These are phyloP conservation scores for Suillus weaverae DNA, from an alignment of 768 basidiomycete genomes.

Conservation along the genomic window DNA sequence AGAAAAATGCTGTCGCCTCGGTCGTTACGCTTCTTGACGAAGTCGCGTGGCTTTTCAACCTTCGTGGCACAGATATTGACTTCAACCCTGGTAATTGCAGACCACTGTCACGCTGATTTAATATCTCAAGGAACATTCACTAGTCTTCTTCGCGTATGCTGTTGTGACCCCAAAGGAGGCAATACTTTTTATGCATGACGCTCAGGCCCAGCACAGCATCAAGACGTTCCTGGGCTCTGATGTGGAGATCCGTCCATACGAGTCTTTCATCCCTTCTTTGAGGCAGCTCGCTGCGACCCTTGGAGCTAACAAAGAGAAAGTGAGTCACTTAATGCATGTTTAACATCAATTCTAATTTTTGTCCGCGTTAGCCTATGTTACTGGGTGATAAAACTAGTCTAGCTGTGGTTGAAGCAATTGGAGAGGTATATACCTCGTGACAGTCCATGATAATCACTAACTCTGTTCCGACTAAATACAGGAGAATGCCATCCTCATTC, in stretches of 20 bases:
- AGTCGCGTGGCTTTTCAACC: slow-evolving; percentile 91
- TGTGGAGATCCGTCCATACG: slow-evolving; percentile 72
- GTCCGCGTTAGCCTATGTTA: slow-evolving; percentile 59
- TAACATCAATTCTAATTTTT: background rate
- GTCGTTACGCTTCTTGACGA: slow-evolving; percentile 92
- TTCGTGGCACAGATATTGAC: slow-evolving; percentile 89
- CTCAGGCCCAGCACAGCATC: slow-evolving; percentile 44
- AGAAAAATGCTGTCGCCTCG: slow-evolving; percentile 55
- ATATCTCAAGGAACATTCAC: background rate
- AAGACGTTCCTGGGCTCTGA: slow-evolving; percentile 50
- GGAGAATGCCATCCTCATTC: slow-evolving; percentile 59
- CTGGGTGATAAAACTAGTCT: slow-evolving; percentile 77
- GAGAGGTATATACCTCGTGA: slow-evolving; percentile 44
- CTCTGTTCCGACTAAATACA: slow-evolving; percentile 21
- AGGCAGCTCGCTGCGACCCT: slow-evolving; percentile 44
- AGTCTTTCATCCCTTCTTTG: slow-evolving; percentile 64
- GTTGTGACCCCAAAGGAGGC: slow-evolving; percentile 62
- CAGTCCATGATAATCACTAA: background rate
- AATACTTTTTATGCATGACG: slow-evolving; percentile 66
- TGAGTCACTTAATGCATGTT: slow-evolving; percentile 27
- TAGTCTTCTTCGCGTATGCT: slow-evolving; percentile 93
- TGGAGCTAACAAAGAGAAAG: slow-evolving; percentile 34
- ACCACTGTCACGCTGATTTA: slow-evolving; percentile 6
- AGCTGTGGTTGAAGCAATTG: slow-evolving; percentile 80
- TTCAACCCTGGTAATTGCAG: slow-evolving; percentile 66